phyloP scores from a whole-genome alignment of 23 red algal species.

The Cyanidiococcus yangmingshanensis region DNA sequence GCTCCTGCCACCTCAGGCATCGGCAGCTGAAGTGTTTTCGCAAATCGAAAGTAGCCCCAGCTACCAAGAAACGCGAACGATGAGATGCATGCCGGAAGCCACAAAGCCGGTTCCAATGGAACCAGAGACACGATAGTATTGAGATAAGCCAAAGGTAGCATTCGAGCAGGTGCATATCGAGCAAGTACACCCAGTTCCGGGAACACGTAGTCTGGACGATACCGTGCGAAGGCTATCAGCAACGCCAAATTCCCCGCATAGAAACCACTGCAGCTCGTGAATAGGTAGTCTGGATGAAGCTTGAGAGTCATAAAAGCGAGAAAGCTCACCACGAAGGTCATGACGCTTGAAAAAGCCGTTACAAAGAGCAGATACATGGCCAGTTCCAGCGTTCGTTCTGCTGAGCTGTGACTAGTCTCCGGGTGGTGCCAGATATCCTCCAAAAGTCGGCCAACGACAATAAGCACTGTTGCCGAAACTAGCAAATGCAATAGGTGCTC shows the following conservation, averaged over 20 bases:
- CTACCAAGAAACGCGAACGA: neutral
- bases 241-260: neutral
- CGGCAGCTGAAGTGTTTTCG: neutral
- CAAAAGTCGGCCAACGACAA: neutral
- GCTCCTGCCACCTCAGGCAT: neutral
- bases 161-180: neutral
- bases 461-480: neutral
- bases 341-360: neutral
- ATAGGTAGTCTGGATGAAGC: slow-evolving; percentile 6
- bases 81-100: neutral
- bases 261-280: neutral
- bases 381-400: neutral
- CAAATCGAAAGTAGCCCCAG: slow-evolving; percentile 11
- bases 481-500: neutral
- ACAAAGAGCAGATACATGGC: neutral
- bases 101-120: neutral
- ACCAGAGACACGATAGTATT: neutral
- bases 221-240: neutral
- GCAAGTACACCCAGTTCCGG: neutral
- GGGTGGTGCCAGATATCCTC: neutral
- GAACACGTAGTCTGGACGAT: neutral
- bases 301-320: neutral
- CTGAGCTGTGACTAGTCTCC: neutral
- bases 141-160: neutral
- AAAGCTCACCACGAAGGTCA: neutral